Evolutionary conservation across 2,329 filamentous ascomycete species (phyloP).

Genomic region (Colletotrichum coccodes): DNA sequence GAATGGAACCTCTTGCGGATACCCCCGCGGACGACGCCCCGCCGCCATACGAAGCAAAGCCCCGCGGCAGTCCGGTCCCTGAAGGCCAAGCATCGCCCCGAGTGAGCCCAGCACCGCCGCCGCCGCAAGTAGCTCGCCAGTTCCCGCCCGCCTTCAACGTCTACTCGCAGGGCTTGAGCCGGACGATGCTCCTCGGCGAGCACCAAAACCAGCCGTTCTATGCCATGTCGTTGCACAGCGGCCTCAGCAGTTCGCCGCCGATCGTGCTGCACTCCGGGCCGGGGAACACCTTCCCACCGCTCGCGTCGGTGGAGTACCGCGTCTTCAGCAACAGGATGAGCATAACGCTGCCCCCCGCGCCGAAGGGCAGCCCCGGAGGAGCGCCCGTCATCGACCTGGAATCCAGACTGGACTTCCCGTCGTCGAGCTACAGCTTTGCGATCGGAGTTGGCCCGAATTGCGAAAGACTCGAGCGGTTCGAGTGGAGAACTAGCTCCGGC

Average conservation of each 20-base stretch:
- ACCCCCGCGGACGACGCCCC: constrained; percentile 18
- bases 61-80: constrained; percentile 7
- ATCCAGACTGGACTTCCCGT: constrained; percentile 19
- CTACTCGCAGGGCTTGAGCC: constrained; percentile 33
- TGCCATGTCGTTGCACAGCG: constrained; percentile 31
- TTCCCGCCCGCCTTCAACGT: constrained; percentile 34
- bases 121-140: constrained; percentile 26
- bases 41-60: constrained; percentile 28
- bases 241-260: constrained; percentile 22
- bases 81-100: neutral
- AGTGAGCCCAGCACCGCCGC: neutral
- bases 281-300: constrained; percentile 18
- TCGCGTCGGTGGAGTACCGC: constrained; percentile 31
- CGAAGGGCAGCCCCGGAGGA: constrained; percentile 20
- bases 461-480: constrained; percentile 46
- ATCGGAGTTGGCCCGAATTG: constrained; percentile 42
- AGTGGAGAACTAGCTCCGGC: constrained; percentile 53
- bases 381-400: constrained; percentile 16
- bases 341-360: constrained; percentile 24
- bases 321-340: constrained; percentile 28
- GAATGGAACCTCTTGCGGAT: constrained; percentile 9
- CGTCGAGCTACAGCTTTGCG: constrained; percentile 43
- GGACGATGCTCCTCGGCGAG: constrained; percentile 30
- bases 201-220: constrained; percentile 32
- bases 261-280: constrained; percentile 35